Conservation (phyloP, 495 filamentous ascomycete genomes). For the Aspergillus leporis region DNA sequence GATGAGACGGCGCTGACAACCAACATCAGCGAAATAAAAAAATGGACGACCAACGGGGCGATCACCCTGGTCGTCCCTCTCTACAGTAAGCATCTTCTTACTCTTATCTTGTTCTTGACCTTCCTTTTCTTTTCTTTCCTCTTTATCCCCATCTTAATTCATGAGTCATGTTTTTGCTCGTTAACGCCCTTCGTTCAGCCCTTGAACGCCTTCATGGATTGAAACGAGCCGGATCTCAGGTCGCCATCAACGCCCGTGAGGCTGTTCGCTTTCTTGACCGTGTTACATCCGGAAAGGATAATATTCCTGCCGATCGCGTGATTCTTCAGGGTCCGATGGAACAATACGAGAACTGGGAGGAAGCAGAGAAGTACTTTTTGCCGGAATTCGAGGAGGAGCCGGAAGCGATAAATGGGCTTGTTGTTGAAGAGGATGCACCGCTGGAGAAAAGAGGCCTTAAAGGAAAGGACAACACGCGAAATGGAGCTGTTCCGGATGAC, state of each 20-base stretch:
- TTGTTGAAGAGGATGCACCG: conserved; percentile 19
- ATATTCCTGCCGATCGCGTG: conserved; percentile 47
- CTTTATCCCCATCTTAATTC: no score
- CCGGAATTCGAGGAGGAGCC: conserved; percentile 52
- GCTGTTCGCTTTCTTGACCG: conserved; percentile 66
- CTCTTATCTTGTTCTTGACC: conserved; percentile 1
- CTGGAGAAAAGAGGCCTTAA: conserved; percentile 20
- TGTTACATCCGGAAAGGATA: conserved; percentile 56
- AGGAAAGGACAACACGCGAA: conserved; percentile 18
- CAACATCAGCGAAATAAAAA: conserved; percentile 68
- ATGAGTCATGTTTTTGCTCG: not conserved
- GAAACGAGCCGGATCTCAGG: conserved; percentile 56
- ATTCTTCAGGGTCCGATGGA: conserved; percentile 59
- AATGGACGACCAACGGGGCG: conserved; percentile 63
- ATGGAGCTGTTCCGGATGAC: conserved; percentile 29
- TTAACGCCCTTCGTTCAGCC: conserved; percentile 37
- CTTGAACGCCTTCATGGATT: conserved; percentile 56
- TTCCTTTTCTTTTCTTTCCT: conserved; percentile 9
- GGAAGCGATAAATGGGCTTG: conserved; percentile 26
- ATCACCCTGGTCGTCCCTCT: conserved; percentile 69
- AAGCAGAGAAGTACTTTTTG: conserved; percentile 62
- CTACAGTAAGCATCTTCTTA: conserved; percentile 53
- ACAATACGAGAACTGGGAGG: conserved; percentile 58
- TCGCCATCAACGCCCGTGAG: conserved; percentile 63
- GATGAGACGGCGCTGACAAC: conserved; percentile 71